A percentile compares a stretch with the other conserved stretches of the same genome.
Conservation (phyloP, 1,284 basidiomycete genomes). For the Marasmius oreades region DNA sequence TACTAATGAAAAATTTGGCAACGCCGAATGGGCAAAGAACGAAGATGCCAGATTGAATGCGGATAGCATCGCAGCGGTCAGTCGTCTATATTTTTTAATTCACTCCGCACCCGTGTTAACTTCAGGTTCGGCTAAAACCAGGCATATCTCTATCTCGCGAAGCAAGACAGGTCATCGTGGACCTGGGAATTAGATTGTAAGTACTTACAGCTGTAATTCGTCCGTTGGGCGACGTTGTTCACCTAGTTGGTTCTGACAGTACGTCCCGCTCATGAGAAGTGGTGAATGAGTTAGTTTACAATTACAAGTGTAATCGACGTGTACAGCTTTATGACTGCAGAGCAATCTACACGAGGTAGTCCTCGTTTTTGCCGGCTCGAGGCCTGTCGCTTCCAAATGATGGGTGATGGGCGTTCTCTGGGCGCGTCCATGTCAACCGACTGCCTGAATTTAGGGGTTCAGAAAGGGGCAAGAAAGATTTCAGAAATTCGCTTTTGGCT, state of each 20-base stretch:
- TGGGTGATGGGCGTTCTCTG: neutral
- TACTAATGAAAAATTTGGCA: slow-evolving; percentile 22
- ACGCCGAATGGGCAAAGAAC: slow-evolving; percentile 44
- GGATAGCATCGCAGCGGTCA: slow-evolving; percentile 62
- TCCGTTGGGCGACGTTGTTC: neutral
- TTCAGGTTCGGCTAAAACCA: too few species aligned
- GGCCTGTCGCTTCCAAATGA: too few species aligned
- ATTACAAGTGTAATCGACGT: neutral
- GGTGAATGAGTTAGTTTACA: slow-evolving; percentile 32
- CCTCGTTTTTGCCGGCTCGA: too few species aligned
- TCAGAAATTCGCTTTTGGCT: too few species aligned
- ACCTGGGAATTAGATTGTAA: slow-evolving; percentile 45
- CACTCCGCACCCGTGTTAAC: too few species aligned
- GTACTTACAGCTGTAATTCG: slow-evolving; percentile 16
- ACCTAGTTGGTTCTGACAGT: slow-evolving; percentile 24
- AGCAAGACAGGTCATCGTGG: slow-evolving; percentile 45
- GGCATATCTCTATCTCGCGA: slow-evolving; percentile 39
- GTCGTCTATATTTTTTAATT: too few species aligned
- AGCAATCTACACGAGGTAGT: too few species aligned
- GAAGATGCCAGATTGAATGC: slow-evolving; percentile 49
- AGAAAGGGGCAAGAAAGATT: too few species aligned
- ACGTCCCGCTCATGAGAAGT: slow-evolving; percentile 44
- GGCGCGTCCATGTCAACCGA: too few species aligned
- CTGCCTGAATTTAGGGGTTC: too few species aligned
- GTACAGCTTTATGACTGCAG: neutral